Evolutionary conservation across 495 filamentous ascomycete species (phyloP), one percentile per base, ranked within the genome.

Genomic region (Penicillium longicatenatum): DNA sequence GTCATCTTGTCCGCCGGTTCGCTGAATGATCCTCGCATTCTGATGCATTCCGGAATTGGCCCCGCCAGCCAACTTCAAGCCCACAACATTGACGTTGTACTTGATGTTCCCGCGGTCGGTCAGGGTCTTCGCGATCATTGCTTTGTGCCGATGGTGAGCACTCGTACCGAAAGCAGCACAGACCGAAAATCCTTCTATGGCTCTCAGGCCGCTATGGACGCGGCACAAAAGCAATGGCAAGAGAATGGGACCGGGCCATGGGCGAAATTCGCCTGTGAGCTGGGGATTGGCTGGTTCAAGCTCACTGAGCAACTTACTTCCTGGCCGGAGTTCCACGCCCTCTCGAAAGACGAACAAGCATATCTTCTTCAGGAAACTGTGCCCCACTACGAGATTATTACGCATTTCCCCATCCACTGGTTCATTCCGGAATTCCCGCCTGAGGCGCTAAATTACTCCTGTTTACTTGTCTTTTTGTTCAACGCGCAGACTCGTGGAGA

Each of bases 281-380:
- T 76, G 21, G 74, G 67, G 10, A 77, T 83, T 22, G 81, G 79
- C 4, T 86, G 74, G 73, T 77, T 84, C 67, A 85, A 84, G 63
- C 65, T 74, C 16, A 29, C 60, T 17, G 67, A 75, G 29, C 54
- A 61, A 29, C 60, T 84, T 4, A 50, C 58, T 6, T 45, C 58
- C 0, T 73, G 70, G 1, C 51, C 66, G 4, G 78, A 79, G 61
- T 81, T 80, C 65, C 54, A 70, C 29, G 71, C 62, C 12, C 70
- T 82, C 5, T 75, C 77, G 0, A 57, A 52, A 14, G 43, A 63
- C 3, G 70, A 72, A 50, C 71, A 80, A 61, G 41, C 53, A 2
- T 69, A 72, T 49, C 64, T 81, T 3, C 62, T 64, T 12, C 55
- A 61, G 24, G 67, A 73, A 7, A 82, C 79, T 4, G 69, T 81